Percentiles rank a stretch among this genome's conserved stretches.
Conservation (phyloP, 176 grass and related monocot species). For the Lolium perenne region DNA sequence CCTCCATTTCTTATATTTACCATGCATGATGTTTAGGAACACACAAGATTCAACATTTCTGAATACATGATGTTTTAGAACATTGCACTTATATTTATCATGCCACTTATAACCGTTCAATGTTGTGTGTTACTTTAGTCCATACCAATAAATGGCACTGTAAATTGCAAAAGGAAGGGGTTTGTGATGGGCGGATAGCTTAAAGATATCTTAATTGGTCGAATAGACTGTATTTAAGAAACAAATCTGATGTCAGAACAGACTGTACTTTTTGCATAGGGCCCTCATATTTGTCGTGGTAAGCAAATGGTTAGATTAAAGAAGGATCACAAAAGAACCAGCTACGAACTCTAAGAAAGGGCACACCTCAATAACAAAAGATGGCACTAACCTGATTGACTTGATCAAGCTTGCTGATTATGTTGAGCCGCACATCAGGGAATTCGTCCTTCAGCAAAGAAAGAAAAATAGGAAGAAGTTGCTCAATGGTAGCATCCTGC, state of each 20-base stretch:
- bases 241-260: no score
- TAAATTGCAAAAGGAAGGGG: no score
- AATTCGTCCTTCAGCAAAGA: constrained; percentile 97
- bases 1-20: no score
- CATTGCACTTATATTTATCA: neutral
- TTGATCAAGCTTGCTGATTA: constrained; percentile 99
- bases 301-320: no score
- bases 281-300: neutral
- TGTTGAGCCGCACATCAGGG: constrained; percentile 96
- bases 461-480: constrained; percentile 98
- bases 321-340: neutral
- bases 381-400: constrained; percentile 74
- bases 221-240: neutral
- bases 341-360: neutral
- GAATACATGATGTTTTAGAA: neutral
- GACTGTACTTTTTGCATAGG: neutral
- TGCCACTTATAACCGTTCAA: no score
- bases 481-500: constrained; percentile 84
- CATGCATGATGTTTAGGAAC: no score
- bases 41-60: neutral
- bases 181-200: neutral
- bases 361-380: neutral
- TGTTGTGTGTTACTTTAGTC: no score
- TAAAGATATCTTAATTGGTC: neutral
- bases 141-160: no score